Percentiles rank a stretch among this genome's conserved stretches.
Evolutionary conservation across 2,329 filamentous ascomycete genomes (phyloP).

Genomic region (Bretziella fagacearum): DNA sequence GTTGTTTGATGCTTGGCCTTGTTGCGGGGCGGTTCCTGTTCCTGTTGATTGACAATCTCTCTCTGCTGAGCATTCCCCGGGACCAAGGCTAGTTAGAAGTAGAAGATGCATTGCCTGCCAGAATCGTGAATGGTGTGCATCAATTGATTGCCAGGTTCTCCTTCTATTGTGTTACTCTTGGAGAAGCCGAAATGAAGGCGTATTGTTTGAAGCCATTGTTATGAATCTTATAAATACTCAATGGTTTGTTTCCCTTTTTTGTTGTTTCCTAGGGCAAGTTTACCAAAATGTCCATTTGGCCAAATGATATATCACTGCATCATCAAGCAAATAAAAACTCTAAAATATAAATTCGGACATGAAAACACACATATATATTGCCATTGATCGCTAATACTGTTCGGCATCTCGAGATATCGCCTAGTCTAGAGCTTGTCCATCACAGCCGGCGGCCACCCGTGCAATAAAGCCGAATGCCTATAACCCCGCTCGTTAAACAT

Average conservation of each 20-base stretch:
- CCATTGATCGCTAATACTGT: neutral
- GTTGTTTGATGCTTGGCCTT: neutral
- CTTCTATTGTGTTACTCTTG: conserved; percentile 1
- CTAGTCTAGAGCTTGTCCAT: neutral
- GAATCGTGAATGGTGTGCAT: neutral
- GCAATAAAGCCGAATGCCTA: neutral
- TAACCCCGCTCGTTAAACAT: neutral
- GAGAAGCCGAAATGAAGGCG: conserved; percentile 1
- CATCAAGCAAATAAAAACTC: too few relatives aligned
- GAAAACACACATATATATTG: neutral
- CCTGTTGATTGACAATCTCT: conserved; percentile 2
- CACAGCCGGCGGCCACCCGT: neutral
- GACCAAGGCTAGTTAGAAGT: neutral
- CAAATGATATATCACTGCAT: too few relatives aligned
- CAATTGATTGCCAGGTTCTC: neutral
- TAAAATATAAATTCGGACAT: neutral
- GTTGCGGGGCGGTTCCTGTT: conserved; percentile 5
- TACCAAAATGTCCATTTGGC: too few relatives aligned
- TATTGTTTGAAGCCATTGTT: neutral
- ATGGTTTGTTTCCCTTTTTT: neutral
- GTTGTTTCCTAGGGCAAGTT: too few relatives aligned
- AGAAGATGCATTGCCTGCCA: neutral
- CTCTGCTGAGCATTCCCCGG: neutral
- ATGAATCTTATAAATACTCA: neutral
- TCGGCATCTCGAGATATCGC: neutral